Evolutionary conservation across 306 rosid species (phyloP).

Genomic region (Hippophae rhamnoides): DNA sequence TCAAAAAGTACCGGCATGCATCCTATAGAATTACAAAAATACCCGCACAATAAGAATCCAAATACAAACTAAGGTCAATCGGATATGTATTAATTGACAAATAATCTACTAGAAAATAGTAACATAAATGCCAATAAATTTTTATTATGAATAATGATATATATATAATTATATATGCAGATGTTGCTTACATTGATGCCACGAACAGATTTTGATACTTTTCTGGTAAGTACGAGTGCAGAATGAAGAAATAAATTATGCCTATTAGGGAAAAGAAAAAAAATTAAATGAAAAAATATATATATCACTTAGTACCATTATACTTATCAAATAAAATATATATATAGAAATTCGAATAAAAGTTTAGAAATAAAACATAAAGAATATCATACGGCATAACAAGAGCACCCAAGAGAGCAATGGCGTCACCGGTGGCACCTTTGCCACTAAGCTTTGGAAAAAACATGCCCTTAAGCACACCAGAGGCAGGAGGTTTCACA

Average conservation of each 20-base stretch:
- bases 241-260: constrained; percentile 92
- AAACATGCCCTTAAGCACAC: constrained; percentile 45
- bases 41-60: no score
- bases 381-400: constrained; percentile 60
- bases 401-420: constrained; percentile 84
- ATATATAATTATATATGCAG: background rate
- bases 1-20: constrained; percentile 64
- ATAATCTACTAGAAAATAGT: no score
- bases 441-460: constrained; percentile 54
- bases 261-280: constrained; percentile 24
- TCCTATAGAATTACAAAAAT: constrained; percentile 23
- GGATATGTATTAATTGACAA: no score
- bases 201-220: constrained; percentile 50
- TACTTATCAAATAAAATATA: background rate
- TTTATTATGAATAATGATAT: no score
- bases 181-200: constrained; percentile 60
- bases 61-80: no score
- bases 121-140: no score
- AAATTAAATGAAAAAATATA: background rate
- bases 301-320: background rate
- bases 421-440: constrained; percentile 70
- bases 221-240: constrained; percentile 85
- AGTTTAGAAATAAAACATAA: no score
- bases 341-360: no score
- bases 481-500: constrained; percentile 59